These are phyloP conservation scores for Coemansia sp. DNA, from an alignment of 192 early-diverging fungal genomes.

Conservation along the genomic window DNA sequence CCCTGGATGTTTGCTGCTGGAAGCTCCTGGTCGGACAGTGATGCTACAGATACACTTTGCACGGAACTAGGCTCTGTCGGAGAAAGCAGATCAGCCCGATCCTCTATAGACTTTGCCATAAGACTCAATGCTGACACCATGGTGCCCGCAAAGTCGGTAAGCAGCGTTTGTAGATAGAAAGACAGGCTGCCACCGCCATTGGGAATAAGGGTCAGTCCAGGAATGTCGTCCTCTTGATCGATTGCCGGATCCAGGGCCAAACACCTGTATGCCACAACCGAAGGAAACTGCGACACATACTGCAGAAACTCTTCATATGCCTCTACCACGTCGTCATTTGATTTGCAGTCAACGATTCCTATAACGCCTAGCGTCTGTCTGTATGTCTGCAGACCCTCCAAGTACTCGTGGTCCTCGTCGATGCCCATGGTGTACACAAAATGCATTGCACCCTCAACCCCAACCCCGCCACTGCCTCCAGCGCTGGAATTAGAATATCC, in stretches of 20 bases:
- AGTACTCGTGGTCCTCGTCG: constrained; percentile 43
- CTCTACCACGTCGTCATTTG: constrained; percentile 16
- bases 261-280: constrained; percentile 44
- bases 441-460: constrained; percentile 27
- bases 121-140: constrained; percentile 39
- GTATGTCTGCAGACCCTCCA: constrained; percentile 55
- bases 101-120: constrained; percentile 49
- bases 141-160: constrained; percentile 38
- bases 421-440: constrained; percentile 21
- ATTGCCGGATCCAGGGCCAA: constrained; percentile 32
- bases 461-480: constrained; percentile 17
- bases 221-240: constrained; percentile 26
- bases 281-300: constrained; percentile 22
- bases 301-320: constrained; percentile 35
- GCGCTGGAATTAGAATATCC: constrained; percentile 13
- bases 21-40: not conserved
- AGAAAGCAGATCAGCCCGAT: constrained; percentile 22
- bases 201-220: constrained; percentile 32
- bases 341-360: constrained; percentile 41
- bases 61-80: not conserved
- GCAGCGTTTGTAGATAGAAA: constrained; percentile 29
- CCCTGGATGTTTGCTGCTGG: not conserved
- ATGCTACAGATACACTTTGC: constrained; percentile 2
- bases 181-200: constrained; percentile 18
- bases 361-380: constrained; percentile 48